Conservation (phyloP, 495 filamentous ascomycete species). For the Penicillium macrosclerotiorum region DNA sequence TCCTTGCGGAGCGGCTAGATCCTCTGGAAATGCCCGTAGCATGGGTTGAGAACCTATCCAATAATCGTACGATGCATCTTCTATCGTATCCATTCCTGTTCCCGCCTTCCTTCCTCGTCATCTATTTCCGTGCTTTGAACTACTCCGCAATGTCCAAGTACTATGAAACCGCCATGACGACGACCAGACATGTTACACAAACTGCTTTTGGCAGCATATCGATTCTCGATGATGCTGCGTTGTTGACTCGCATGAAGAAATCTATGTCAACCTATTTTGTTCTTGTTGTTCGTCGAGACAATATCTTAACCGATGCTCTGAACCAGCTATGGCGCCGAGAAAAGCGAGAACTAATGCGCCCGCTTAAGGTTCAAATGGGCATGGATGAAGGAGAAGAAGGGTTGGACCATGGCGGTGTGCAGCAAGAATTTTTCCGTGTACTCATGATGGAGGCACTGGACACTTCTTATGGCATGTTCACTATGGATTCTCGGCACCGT, state of each 20-base stretch:
- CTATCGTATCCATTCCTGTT: slow-evolving; percentile 83
- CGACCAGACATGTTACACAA: slow-evolving; percentile 57
- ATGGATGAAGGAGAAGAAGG: slow-evolving; percentile 82
- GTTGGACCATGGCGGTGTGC: slow-evolving; percentile 88
- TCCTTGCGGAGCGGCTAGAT: slow-evolving; percentile 76
- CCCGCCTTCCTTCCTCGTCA: slow-evolving; percentile 65
- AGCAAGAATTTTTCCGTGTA: slow-evolving; percentile 91
- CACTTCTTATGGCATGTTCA: slow-evolving; percentile 75
- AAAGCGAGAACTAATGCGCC: slow-evolving; percentile 75
- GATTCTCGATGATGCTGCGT: slow-evolving; percentile 42
- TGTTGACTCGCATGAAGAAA: slow-evolving; percentile 60
- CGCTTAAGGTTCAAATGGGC: slow-evolving; percentile 84
- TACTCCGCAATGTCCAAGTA: slow-evolving; percentile 75
- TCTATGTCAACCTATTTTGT: slow-evolving; percentile 72
- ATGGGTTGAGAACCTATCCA: slow-evolving; percentile 57
- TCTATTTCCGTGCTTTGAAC: slow-evolving; percentile 88
- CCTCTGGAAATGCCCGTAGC: slow-evolving; percentile 69
- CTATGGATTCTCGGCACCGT: slow-evolving; percentile 66
- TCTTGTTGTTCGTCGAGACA: slow-evolving; percentile 68
- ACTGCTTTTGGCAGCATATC: slow-evolving; percentile 50
- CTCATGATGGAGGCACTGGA: slow-evolving; percentile 74
- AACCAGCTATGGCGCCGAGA: slow-evolving; percentile 87
- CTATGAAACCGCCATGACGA: slow-evolving; percentile 66
- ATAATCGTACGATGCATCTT: slow-evolving; percentile 68
- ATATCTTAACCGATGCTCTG: slow-evolving; percentile 73